Conservation (phyloP, 345 rosid genomes). For the Moringa oleifera region DNA sequence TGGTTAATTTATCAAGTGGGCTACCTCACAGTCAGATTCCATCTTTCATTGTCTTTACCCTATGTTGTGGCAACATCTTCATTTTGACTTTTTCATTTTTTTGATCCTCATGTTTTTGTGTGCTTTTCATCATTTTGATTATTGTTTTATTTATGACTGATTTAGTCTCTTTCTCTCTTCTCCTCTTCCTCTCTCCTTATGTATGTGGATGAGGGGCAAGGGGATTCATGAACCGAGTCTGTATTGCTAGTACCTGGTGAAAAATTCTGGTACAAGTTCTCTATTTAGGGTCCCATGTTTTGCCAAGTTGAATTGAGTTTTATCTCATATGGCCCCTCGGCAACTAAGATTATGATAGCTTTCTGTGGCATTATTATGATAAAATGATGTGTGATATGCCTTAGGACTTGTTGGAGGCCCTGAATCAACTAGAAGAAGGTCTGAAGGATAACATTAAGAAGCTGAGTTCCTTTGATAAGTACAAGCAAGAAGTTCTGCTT, state of each 20-base stretch:
- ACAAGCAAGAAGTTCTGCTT: conserved; percentile 94
- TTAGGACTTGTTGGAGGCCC: conserved; percentile 83
- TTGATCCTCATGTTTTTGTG: too few species aligned
- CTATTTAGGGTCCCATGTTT: neutral
- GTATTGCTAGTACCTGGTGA: neutral
- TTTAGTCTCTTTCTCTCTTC: neutral
- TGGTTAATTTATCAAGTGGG: too few species aligned
- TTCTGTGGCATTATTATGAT: neutral
- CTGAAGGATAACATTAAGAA: conserved; percentile 74
- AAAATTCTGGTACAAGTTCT: too few species aligned
- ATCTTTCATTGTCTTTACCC: neutral
- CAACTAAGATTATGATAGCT: too few species aligned
- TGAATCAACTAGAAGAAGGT: conserved; percentile 81
- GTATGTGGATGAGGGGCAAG: neutral
- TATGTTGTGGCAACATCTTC: neutral
- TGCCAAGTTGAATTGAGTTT: too few species aligned
- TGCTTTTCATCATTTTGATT: too few species aligned
- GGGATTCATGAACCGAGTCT: neutral
- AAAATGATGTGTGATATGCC: conserved; percentile 12
- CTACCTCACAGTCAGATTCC: neutral
- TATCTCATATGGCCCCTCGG: too few species aligned
- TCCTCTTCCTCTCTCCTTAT: neutral
- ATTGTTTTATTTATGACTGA: neutral
- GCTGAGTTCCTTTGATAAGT: conserved; percentile 90
- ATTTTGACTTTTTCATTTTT: too few species aligned